Conservation (phyloP, 805 yeast genomes). For the Saturnispora sekii region DNA sequence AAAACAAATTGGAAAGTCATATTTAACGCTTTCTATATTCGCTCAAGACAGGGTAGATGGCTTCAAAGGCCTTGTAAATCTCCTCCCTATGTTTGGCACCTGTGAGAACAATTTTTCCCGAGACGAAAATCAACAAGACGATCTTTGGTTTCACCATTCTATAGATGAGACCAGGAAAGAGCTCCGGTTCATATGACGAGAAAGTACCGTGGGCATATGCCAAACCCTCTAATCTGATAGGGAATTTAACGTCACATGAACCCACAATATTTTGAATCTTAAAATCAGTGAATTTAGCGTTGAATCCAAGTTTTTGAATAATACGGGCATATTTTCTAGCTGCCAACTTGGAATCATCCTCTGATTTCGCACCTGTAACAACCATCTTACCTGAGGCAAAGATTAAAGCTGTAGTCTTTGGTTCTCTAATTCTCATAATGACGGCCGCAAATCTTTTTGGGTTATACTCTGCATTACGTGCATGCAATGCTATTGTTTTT, state of each 20-base stretch:
- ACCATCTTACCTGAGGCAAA: constrained; percentile 99
- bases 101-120: constrained; percentile 94
- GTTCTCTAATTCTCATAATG: constrained; percentile 98
- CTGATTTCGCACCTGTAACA: constrained; percentile 98
- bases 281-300: constrained; percentile 96
- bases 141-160: constrained; percentile 99
- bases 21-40: constrained; percentile 70
- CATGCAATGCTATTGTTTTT: constrained; percentile 95
- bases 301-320: constrained; percentile 94
- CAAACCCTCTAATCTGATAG: constrained; percentile 92
- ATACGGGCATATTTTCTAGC: constrained; percentile 97
- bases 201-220: constrained; percentile 98
- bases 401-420: constrained; percentile 94
- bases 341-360: constrained; percentile 96
- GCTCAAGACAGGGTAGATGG: constrained; percentile 95
- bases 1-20: neutral
- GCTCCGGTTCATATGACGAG: constrained; percentile 96
- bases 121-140: constrained; percentile 88
- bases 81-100: constrained; percentile 99
- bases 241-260: constrained; percentile 97
- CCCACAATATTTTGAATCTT: constrained; percentile 98
- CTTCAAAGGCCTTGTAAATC: constrained; percentile 95
- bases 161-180: constrained; percentile 96
- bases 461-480: constrained; percentile 97
- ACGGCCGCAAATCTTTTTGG: constrained; percentile 99